Conservation (phyloP, 306 rosid genomes). For the Geum urbanum region DNA sequence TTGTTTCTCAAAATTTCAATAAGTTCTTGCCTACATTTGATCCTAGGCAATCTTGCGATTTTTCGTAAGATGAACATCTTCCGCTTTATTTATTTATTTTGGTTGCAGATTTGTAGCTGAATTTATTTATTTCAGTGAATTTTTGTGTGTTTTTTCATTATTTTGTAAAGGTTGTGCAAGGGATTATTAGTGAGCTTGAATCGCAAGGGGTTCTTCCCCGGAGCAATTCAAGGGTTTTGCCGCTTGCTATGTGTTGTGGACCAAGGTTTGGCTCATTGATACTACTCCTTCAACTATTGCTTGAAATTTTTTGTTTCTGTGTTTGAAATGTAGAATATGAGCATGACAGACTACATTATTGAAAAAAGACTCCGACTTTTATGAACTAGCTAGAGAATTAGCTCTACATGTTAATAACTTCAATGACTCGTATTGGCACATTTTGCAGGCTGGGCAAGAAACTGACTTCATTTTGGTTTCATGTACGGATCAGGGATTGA, state of each 20-base stretch:
- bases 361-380: too few species aligned
- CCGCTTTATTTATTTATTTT: neutral
- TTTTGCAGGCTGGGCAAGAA: conserved; percentile 90
- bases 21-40: conserved; percentile 99
- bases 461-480: conserved; percentile 93
- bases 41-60: conserved; percentile 91
- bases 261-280: conserved; percentile 82
- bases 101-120: neutral
- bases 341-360: too few species aligned
- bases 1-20: conserved; percentile 81
- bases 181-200: conserved; percentile 90
- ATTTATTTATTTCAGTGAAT: neutral
- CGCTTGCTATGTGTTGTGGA: conserved; percentile 96
- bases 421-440: conserved; percentile 21
- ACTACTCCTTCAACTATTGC: neutral
- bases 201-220: conserved; percentile 94
- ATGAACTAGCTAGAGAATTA: neutral
- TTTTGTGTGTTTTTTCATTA: too few species aligned
- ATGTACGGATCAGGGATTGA: conserved; percentile 86
- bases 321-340: neutral
- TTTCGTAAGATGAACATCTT: conserved; percentile 68
- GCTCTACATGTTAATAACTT: neutral
- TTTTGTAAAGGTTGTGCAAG: too few species aligned
- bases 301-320: neutral
- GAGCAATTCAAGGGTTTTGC: conserved; percentile 95